These are phyloP conservation scores for Salix suchowensis DNA, from an alignment of 345 rosid genomes.

Conservation along the genomic window DNA sequence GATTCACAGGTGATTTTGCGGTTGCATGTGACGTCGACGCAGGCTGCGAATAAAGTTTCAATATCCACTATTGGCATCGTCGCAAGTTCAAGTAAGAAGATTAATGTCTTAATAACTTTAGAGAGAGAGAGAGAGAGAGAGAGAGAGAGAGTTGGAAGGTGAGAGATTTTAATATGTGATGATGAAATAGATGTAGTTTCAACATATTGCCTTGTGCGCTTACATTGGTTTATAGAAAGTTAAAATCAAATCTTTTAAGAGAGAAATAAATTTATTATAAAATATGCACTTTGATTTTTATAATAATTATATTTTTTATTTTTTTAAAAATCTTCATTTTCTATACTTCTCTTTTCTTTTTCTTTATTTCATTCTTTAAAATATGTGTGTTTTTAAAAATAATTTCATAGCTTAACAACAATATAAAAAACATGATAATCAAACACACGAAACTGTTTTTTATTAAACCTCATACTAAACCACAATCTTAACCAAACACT, in stretches of 20 bases:
- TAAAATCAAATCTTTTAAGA: no score
- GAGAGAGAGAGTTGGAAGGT: neutral
- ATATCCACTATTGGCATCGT: slow-evolving; percentile 65
- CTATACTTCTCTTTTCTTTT: neutral
- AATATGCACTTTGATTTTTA: no score
- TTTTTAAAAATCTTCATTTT: neutral
- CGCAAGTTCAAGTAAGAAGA: neutral
- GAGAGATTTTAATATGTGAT: neutral
- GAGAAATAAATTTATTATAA: neutral
- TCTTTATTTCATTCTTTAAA: no score
- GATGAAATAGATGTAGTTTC: slow-evolving; percentile 9
- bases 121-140: neutral
- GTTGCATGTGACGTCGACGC: slow-evolving; percentile 56
- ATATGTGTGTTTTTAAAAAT: no score
- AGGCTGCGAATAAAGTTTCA: slow-evolving; percentile 69
- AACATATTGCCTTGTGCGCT: slow-evolving; percentile 26
- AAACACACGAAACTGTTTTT: no score
- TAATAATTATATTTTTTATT: no score
- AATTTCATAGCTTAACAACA: no score
- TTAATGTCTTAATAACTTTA: no score
- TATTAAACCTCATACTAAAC: no score
- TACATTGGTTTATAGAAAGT: neutral
- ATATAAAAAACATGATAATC: no score
- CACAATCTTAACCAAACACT: no score
- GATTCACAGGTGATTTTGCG: slow-evolving; percentile 65